These are phyloP conservation scores for Vaccinium macrocarpon DNA, from an alignment of 148 eudicot species.

Conservation along the genomic window DNA sequence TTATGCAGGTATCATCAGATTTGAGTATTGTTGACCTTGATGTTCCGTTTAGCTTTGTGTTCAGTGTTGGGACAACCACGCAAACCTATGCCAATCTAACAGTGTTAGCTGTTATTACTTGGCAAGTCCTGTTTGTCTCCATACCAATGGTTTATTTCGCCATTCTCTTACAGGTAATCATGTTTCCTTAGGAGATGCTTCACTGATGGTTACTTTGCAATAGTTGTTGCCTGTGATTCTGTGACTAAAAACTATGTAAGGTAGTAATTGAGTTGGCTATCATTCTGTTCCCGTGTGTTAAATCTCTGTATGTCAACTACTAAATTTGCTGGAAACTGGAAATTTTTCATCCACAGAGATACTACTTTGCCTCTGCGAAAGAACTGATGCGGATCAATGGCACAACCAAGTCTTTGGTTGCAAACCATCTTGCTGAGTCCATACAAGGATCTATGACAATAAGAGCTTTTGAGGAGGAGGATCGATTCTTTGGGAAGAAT, in stretches of 20 bases:
- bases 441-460: slow-evolving; percentile 79
- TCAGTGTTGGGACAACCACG: slow-evolving; percentile 56
- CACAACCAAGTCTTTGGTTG: slow-evolving; percentile 83
- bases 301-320: neutral
- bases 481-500: slow-evolving; percentile 72
- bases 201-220: neutral
- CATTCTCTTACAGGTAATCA: slow-evolving; percentile 70
- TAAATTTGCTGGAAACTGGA: neutral
- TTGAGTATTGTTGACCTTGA: slow-evolving; percentile 85
- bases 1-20: slow-evolving; percentile 69
- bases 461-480: slow-evolving; percentile 85
- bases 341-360: slow-evolving; percentile 41
- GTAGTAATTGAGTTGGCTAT: neutral
- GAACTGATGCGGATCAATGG: slow-evolving; percentile 91
- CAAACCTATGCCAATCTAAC: slow-evolving; percentile 56
- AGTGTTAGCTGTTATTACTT: slow-evolving; percentile 72
- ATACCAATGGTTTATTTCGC: slow-evolving; percentile 69
- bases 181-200: neutral
- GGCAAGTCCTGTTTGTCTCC: slow-evolving; percentile 88
- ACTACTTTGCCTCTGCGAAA: slow-evolving; percentile 78
- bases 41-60: slow-evolving; percentile 60
- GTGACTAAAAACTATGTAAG: neutral
- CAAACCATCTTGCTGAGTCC: slow-evolving; percentile 87
- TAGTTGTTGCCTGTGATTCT: neutral
- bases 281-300: neutral